Evolutionary conservation across 257 asterid genomes (phyloP).

Genomic region (Fraxinus quadrangulata): DNA sequence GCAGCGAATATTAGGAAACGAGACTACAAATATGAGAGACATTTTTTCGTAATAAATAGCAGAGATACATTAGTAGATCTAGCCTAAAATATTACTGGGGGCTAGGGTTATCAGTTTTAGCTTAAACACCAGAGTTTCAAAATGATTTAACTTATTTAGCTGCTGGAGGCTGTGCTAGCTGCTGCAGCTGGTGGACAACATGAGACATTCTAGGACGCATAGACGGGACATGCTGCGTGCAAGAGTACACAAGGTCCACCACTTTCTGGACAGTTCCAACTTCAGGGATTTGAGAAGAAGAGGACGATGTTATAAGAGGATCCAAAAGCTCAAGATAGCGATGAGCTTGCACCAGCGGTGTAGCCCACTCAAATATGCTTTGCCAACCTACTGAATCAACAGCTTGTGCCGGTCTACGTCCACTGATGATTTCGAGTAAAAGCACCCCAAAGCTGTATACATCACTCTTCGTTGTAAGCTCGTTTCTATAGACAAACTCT

Average conservation of each 20-base stretch:
- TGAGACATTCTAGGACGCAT: conserved; percentile 99
- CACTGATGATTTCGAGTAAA: conserved; percentile 84
- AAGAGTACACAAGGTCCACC: conserved; percentile 92
- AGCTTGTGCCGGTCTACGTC: conserved; percentile 94
- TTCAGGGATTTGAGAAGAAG: conserved; percentile 78
- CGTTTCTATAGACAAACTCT: conserved; percentile 89
- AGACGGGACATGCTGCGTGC: conserved; percentile 97
- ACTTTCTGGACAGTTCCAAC: conserved; percentile 77
- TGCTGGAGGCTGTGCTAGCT: conserved; percentile 64
- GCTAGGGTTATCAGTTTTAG: neutral
- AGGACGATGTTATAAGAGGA: conserved; percentile 72
- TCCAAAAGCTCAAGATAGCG: conserved; percentile 83
- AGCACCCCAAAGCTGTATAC: conserved; percentile 99
- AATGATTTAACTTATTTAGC: conserved; percentile 40
- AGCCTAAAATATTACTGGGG: neutral
- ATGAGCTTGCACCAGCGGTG: conserved; percentile 89
- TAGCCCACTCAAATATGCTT: conserved; percentile 99
- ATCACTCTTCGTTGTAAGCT: conserved; percentile 95
- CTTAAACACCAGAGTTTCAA: neutral
- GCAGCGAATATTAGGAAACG: neutral
- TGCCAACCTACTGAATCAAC: conserved; percentile 98
- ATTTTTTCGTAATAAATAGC: neutral
- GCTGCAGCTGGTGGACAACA: conserved; percentile 95
- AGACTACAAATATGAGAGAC: neutral
- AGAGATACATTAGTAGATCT: neutral